phyloP scores from a whole-genome alignment of 2,329 filamentous ascomycete genomes.

The Trichoderma polysporum region DNA sequence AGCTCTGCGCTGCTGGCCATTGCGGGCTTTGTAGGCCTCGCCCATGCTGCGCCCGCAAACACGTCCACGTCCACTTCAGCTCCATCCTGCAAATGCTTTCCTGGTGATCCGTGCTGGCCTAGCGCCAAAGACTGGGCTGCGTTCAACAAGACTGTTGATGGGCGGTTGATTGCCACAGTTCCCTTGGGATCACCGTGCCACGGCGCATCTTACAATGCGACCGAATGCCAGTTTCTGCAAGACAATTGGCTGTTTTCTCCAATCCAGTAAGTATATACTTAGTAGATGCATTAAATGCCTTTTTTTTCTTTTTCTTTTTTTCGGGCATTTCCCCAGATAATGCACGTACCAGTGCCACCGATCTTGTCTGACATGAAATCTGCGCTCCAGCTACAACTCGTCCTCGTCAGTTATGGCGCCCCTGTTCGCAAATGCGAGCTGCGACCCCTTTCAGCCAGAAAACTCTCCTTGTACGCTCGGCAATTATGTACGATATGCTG shows the following conservation, averaged over 20 bases:
- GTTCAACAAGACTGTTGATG: constrained; percentile 52
- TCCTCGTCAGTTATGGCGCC: constrained; percentile 33
- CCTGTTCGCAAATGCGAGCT: constrained; percentile 31
- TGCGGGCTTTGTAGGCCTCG: not conserved
- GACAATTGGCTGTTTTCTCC: constrained; percentile 45
- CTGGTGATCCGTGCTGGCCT: constrained; percentile 57
- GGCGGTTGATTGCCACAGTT: constrained; percentile 49
- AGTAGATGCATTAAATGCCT: not conserved
- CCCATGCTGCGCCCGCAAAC: not conserved
- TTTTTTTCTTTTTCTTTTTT: not conserved
- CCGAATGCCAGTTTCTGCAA: constrained; percentile 43
- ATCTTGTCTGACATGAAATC: not conserved
- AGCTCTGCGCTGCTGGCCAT: not conserved
- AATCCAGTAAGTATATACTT: constrained; percentile 37
- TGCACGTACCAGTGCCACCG: not conserved
- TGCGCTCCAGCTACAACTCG: constrained; percentile 4
- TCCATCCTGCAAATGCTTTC: constrained; percentile 39
- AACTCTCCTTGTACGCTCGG: constrained; percentile 41
- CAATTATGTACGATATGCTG: constrained; percentile 40
- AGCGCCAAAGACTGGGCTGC: constrained; percentile 43
- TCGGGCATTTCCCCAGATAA: not conserved
- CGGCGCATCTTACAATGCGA: constrained; percentile 46
- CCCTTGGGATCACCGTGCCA: constrained; percentile 54
- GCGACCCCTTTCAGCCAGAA: constrained; percentile 38
- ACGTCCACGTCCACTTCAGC: not conserved